Conservation (phyloP, 768 basidiomycete genomes). For the Saitozyma podzolica region DNA sequence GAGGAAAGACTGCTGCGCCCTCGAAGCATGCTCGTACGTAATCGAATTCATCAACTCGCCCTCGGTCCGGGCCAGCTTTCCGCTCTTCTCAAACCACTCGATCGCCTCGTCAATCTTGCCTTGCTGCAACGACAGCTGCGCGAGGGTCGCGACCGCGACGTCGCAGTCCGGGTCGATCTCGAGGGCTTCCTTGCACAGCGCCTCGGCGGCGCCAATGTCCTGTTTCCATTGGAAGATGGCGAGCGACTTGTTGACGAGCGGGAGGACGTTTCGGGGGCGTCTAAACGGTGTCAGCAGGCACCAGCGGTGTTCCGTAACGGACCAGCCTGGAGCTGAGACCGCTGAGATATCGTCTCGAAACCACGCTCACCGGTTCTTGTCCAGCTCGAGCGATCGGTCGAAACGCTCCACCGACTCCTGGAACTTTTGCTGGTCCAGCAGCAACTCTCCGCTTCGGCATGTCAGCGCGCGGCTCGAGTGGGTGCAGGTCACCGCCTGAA, state of each 20-base stretch:
- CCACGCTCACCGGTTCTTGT: constrained; percentile 66
- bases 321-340: neutral
- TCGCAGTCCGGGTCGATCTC: constrained; percentile 89
- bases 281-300: neutral
- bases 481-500: neutral
- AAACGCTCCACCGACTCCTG: constrained; percentile 83
- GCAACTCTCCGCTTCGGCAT: constrained; percentile 75
- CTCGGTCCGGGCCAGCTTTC: constrained; percentile 84
- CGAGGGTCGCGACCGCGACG: constrained; percentile 91
- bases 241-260: constrained; percentile 96
- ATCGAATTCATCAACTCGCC: constrained; percentile 66
- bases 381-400: constrained; percentile 84
- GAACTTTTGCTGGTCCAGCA: constrained; percentile 87
- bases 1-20: constrained; percentile 78
- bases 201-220: constrained; percentile 77
- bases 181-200: constrained; percentile 83
- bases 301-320: too few species aligned
- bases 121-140: constrained; percentile 88
- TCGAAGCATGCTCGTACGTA: constrained; percentile 65
- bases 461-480: constrained; percentile 10
- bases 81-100: constrained; percentile 79
- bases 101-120: constrained; percentile 82
- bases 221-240: constrained; percentile 95
- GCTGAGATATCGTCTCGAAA: neutral
- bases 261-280: constrained; percentile 69